phyloP scores from a whole-genome alignment of 768 basidiomycete genomes.

The Lactarius trivialis region DNA sequence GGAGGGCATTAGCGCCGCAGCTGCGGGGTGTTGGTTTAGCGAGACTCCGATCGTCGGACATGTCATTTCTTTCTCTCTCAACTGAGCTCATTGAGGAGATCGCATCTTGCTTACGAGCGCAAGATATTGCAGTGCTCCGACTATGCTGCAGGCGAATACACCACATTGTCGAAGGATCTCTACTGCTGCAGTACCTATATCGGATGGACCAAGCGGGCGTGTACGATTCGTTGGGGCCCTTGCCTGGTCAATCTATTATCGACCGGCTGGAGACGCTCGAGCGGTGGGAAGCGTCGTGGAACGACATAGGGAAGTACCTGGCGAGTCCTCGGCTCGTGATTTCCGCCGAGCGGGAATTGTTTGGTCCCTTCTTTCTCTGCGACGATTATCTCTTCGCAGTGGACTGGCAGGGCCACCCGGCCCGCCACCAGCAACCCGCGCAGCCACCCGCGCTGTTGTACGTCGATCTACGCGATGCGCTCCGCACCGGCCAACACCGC shows the following conservation, averaged over 20 bases:
- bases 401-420: conserved; percentile 12
- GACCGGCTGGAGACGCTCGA: conserved; percentile 8
- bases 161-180: neutral
- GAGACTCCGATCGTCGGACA: conserved; percentile 3
- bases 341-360: conserved; percentile 7
- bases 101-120: neutral
- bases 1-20: neutral
- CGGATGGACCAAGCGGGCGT: neutral
- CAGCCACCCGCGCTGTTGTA: conserved; percentile 4
- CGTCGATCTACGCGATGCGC: conserved; percentile 14
- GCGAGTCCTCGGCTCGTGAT: conserved; percentile 4
- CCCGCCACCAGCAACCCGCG: neutral
- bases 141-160: neutral
- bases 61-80: conserved; percentile 12
- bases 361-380: conserved; percentile 14
- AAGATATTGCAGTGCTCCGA: neutral
- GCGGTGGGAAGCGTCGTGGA: conserved; percentile 12
- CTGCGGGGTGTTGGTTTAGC: neutral
- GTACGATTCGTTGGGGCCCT: conserved; percentile 1
- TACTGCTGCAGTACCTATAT: conserved; percentile 7
- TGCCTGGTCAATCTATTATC: neutral
- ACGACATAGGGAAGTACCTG: neutral
- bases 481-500: neutral
- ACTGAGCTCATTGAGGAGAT: conserved; percentile 12
- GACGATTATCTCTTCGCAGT: conserved; percentile 12